These are phyloP conservation scores for Fragaria ananassa DNA, from an alignment of 306 rosid genomes.

Conservation along the genomic window DNA sequence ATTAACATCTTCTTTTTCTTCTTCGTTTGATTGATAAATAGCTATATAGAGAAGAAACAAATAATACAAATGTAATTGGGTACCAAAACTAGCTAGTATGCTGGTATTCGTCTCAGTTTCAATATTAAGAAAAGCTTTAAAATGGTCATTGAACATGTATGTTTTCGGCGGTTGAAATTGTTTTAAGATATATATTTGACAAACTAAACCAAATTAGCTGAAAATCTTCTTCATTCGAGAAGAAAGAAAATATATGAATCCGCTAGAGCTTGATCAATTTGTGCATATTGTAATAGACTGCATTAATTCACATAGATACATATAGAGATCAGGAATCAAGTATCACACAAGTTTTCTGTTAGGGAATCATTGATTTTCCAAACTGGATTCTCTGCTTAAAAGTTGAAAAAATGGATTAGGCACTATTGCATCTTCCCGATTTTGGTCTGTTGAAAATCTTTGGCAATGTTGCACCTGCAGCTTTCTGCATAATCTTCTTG, in stretches of 20 bases:
- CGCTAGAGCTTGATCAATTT: not conserved
- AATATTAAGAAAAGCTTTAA: too few species aligned
- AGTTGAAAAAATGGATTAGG: not conserved
- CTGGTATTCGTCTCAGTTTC: not conserved
- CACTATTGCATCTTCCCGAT: not conserved
- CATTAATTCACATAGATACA: not conserved
- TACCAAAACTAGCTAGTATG: not conserved
- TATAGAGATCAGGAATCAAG: not conserved
- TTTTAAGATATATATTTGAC: not conserved
- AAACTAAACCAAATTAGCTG: not conserved
- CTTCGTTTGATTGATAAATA: not conserved
- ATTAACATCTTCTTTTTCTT: not conserved
- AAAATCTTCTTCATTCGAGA: too few species aligned
- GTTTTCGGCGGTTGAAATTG: too few species aligned
- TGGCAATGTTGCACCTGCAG: conserved; percentile 13
- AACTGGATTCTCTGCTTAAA: not conserved
- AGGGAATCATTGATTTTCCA: not conserved
- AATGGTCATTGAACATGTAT: too few species aligned
- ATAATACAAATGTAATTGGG: too few species aligned
- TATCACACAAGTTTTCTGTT: not conserved
- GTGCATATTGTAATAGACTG: not conserved
- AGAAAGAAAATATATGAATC: not conserved
- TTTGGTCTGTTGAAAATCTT: not conserved
- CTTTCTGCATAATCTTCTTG: not conserved
- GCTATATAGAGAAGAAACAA: too few species aligned